A percentile compares a stretch with the other conserved stretches of the same genome.
Evolutionary conservation across 2,329 filamentous ascomycete species (phyloP).

Genomic region (Coleophoma eucalyptorum): DNA sequence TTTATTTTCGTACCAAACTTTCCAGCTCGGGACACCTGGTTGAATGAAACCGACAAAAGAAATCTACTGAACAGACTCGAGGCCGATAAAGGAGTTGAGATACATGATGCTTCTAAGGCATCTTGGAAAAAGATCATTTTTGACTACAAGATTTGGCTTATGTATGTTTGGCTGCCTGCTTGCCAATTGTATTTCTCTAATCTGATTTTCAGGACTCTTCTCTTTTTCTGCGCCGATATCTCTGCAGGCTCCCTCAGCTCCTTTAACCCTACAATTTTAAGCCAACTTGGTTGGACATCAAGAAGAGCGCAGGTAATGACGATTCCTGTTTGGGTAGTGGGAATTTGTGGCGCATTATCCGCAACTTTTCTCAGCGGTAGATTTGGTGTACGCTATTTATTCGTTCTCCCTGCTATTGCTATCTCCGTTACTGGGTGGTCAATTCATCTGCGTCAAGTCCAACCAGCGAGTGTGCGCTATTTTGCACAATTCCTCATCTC

Average conservation of each 20-base stretch:
- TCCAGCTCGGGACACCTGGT: slow-evolving; percentile 4
- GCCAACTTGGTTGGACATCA: slow-evolving; percentile 27
- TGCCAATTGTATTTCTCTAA: not conserved
- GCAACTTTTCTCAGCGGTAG: slow-evolving; percentile 25
- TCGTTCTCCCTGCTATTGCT: slow-evolving; percentile 30
- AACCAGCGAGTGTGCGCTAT: slow-evolving; percentile 24
- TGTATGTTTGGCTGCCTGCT: slow-evolving; percentile 5
- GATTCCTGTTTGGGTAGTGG: slow-evolving; percentile 31
- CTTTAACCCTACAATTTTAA: slow-evolving; percentile 31
- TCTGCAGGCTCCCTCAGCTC: slow-evolving; percentile 29
- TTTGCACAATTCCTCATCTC: slow-evolving; percentile 31
- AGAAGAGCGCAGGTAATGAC: slow-evolving; percentile 29
- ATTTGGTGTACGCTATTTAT: slow-evolving; percentile 29
- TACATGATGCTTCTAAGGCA: slow-evolving; percentile 1
- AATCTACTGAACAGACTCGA: slow-evolving; percentile 9
- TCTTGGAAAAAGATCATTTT: slow-evolving; percentile 7
- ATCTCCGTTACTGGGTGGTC: slow-evolving; percentile 28
- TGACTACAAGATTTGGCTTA: slow-evolving; percentile 22
- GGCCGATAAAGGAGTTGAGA: slow-evolving; percentile 9
- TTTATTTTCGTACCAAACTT: slow-evolving; percentile 8
- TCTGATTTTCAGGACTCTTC: slow-evolving; percentile 2
- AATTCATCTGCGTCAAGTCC: not conserved
- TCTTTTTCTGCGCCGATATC: slow-evolving; percentile 29
- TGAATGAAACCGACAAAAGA: slow-evolving; percentile 3
- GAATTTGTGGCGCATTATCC: slow-evolving; percentile 23